Conservation (phyloP, 768 basidiomycete genomes). For the Flagelloscypha sp. region DNA sequence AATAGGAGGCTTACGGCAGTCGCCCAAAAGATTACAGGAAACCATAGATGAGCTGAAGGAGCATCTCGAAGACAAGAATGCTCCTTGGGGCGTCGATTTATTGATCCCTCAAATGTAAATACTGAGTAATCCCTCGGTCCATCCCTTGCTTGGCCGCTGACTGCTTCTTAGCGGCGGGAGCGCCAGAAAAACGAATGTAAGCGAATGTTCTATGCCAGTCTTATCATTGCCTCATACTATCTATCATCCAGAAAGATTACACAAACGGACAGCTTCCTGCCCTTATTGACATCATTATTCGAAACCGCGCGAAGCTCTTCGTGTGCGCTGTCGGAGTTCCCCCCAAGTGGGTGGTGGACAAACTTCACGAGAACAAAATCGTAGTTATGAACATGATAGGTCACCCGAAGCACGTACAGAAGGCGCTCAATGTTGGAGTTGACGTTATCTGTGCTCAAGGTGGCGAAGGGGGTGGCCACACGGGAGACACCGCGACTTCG, state of each 20-base stretch:
- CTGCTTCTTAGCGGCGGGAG: too few relatives aligned
- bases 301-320: slow-evolving; percentile 64
- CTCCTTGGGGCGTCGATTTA: slow-evolving; percentile 78
- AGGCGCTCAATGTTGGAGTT: slow-evolving; percentile 43
- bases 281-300: slow-evolving; percentile 72
- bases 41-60: slow-evolving; percentile 68
- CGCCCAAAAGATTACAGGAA: slow-evolving; percentile 58
- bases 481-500: slow-evolving; percentile 74
- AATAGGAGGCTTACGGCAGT: slow-evolving; percentile 75
- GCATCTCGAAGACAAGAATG: slow-evolving; percentile 64
- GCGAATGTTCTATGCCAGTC: slow-evolving; percentile 5
- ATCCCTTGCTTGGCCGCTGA: too few relatives aligned
- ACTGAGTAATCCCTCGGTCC: too few relatives aligned
- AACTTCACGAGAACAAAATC: slow-evolving; percentile 70
- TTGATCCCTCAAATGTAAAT: slow-evolving; percentile 78
- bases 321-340: slow-evolving; percentile 84
- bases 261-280: slow-evolving; percentile 70
- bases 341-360: slow-evolving; percentile 74
- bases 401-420: slow-evolving; percentile 82
- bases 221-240: not conserved
- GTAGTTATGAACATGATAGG: slow-evolving; percentile 88
- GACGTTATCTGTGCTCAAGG: slow-evolving; percentile 87
- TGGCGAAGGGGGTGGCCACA: slow-evolving; percentile 85
- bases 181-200: slow-evolving; percentile 75
- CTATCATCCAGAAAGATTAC: slow-evolving; percentile 48